These are phyloP conservation scores for Xylaria sp. DNA, from an alignment of 2,329 filamentous ascomycete genomes.

Conservation along the genomic window DNA sequence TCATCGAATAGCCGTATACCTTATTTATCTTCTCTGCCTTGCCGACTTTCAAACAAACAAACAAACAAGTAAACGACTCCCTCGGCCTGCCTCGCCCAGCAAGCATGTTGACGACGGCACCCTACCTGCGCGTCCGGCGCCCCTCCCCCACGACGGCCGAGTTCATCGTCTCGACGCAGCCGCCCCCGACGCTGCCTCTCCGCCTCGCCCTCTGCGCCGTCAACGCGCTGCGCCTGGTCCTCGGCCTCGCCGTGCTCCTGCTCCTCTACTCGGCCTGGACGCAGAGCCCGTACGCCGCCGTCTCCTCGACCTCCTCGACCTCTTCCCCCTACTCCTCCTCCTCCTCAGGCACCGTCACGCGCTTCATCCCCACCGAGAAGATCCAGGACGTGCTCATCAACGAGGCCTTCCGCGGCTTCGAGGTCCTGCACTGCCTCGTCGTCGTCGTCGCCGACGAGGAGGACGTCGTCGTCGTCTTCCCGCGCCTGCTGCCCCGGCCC, in stretches of 20 bases:
- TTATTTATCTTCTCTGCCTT: neutral
- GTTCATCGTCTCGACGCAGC: conserved; percentile 86
- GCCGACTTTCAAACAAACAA: neutral
- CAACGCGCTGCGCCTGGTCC: conserved; percentile 46
- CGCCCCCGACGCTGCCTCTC: conserved; percentile 52
- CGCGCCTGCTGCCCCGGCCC: conserved; percentile 72
- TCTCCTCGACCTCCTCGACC: conserved; percentile 21
- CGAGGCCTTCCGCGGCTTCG: conserved; percentile 91
- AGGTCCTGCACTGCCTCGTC: conserved; percentile 85
- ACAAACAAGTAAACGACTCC: neutral
- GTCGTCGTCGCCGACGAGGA: conserved; percentile 89
- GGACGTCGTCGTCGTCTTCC: conserved; percentile 93
- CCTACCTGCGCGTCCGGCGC: conserved; percentile 64
- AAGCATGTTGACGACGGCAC: conserved; percentile 63
- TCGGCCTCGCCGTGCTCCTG: conserved; percentile 48
- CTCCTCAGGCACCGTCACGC: conserved; percentile 45
- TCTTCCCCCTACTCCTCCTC: conserved; percentile 22
- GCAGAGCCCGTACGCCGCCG: conserved; percentile 24
- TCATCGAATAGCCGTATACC: neutral
- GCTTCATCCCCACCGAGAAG: conserved; percentile 83
- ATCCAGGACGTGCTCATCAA: conserved; percentile 94
- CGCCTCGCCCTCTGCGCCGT: conserved; percentile 50
- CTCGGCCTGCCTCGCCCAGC: neutral
- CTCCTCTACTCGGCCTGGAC: conserved; percentile 54
- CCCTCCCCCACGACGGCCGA: conserved; percentile 88